A percentile compares a stretch with the other conserved stretches of the same genome.
Conservation (phyloP, 495 filamentous ascomycete species). For the Penicillium samsonianum region DNA sequence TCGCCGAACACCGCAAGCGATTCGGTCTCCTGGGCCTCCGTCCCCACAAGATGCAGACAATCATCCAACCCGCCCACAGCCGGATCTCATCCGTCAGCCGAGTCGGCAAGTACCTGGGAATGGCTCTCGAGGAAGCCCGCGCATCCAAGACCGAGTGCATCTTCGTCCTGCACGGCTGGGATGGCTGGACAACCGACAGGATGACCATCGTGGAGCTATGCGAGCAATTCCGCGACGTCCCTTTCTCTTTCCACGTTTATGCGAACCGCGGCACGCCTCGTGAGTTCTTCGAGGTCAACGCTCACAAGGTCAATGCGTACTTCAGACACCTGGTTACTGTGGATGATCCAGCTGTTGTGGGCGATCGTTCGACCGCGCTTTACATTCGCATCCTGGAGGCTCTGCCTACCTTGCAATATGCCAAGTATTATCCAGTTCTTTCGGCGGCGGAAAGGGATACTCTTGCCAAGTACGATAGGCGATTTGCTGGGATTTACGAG, state of each 20-base stretch:
- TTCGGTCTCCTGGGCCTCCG: neutral
- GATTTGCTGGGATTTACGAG: neutral
- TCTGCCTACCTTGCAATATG: neutral
- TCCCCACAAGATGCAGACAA: slow-evolving; percentile 8
- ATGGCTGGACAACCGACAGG: slow-evolving; percentile 6
- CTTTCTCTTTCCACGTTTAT: slow-evolving; percentile 3
- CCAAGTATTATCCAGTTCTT: neutral
- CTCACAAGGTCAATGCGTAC: slow-evolving; percentile 2
- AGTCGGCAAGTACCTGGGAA: neutral
- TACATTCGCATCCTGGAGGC: slow-evolving; percentile 8
- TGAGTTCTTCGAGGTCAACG: slow-evolving; percentile 7
- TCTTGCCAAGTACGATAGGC: slow-evolving; percentile 1
- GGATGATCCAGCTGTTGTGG: neutral
- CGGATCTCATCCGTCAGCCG: neutral
- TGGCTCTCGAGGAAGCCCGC: slow-evolving; percentile 6
- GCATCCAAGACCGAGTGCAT: neutral
- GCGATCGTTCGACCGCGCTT: slow-evolving; percentile 1
- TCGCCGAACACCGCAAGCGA: slow-evolving; percentile 8
- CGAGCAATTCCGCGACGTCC: neutral
- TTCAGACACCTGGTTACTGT: neutral
- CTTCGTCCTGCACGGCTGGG: slow-evolving; percentile 4
- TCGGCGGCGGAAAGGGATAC: neutral
- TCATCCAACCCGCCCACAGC: slow-evolving; percentile 2
- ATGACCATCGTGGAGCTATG: neutral
- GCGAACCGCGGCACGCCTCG: neutral